A percentile compares a stretch with the other conserved stretches of the same genome.
Evolutionary conservation across 1,284 basidiomycete genomes (phyloP).

Genomic region (Marasmius tenuissimus): DNA sequence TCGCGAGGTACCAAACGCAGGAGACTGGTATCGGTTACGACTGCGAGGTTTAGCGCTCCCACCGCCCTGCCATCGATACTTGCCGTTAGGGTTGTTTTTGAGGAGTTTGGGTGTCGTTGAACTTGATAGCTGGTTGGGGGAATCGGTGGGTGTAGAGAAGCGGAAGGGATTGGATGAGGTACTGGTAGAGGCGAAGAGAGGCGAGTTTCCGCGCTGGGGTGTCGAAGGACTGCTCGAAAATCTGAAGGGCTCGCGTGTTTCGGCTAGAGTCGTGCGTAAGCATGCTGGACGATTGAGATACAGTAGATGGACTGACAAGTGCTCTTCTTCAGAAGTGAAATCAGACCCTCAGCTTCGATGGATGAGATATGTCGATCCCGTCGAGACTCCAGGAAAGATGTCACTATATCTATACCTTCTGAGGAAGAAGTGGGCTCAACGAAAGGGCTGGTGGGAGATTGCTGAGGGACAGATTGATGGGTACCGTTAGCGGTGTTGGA

Average conservation of each 20-base stretch:
- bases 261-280: conserved; percentile 15
- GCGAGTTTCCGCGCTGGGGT: conserved; percentile 44
- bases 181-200: conserved; percentile 21
- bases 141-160: conserved; percentile 20
- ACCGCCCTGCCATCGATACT: conserved; percentile 65
- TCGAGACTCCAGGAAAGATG: conserved; percentile 42
- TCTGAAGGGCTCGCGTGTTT: conserved; percentile 53
- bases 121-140: conserved; percentile 10
- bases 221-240: conserved; percentile 50
- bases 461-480: not conserved
- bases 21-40: conserved; percentile 65
- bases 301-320: conserved; percentile 22
- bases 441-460: not conserved
- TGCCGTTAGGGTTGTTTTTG: conserved; percentile 69
- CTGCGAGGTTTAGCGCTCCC: conserved; percentile 59
- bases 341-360: conserved; percentile 54
- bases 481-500: not conserved
- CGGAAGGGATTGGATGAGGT: conserved; percentile 21
- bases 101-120: conserved; percentile 47
- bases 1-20: conserved; percentile 58
- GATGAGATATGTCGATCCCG: conserved; percentile 45
- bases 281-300: not conserved
- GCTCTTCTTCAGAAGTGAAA: conserved; percentile 47
- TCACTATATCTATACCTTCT: conserved; percentile 34
- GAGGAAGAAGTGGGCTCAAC: not conserved